Conservation (phyloP, 2,329 filamentous ascomycete genomes). For the Pseudogymnoascus sp. region DNA sequence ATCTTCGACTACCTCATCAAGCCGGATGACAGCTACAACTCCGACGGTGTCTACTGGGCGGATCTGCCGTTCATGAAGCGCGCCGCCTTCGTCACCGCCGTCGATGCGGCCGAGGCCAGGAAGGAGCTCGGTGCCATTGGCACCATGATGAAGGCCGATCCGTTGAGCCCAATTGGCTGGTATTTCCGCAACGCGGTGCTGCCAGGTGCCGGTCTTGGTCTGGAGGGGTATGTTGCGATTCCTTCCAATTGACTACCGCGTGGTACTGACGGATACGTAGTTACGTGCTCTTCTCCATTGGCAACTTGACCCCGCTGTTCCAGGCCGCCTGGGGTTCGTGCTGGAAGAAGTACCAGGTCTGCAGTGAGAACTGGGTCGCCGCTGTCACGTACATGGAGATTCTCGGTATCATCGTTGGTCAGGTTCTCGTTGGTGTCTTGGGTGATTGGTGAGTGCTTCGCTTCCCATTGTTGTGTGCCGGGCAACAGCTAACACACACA, state of each 20-base stretch:
- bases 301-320: constrained; percentile 81
- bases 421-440: constrained; percentile 75
- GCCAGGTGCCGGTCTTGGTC: constrained; percentile 80
- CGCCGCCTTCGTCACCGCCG: constrained; percentile 63
- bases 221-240: constrained; percentile 57
- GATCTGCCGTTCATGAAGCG: constrained; percentile 67
- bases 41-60: constrained; percentile 84
- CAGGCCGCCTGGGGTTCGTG: constrained; percentile 65
- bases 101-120: constrained; percentile 61
- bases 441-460: constrained; percentile 50
- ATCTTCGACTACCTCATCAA: constrained; percentile 74
- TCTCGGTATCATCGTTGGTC: constrained; percentile 87
- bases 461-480: neutral
- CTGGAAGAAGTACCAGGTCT: constrained; percentile 60
- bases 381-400: constrained; percentile 89
- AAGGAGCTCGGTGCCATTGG: constrained; percentile 61
- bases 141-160: constrained; percentile 76
- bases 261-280: constrained; percentile 31
- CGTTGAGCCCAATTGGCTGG: constrained; percentile 71
- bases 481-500: constrained; percentile 21
- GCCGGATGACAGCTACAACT: constrained; percentile 79
- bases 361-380: constrained; percentile 70
- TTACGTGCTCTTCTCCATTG: constrained; percentile 95
- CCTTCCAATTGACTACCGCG: neutral
- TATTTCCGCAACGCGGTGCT: constrained; percentile 89